Conservation (phyloP, 306 rosid species). For the Vigna nakashimae region DNA sequence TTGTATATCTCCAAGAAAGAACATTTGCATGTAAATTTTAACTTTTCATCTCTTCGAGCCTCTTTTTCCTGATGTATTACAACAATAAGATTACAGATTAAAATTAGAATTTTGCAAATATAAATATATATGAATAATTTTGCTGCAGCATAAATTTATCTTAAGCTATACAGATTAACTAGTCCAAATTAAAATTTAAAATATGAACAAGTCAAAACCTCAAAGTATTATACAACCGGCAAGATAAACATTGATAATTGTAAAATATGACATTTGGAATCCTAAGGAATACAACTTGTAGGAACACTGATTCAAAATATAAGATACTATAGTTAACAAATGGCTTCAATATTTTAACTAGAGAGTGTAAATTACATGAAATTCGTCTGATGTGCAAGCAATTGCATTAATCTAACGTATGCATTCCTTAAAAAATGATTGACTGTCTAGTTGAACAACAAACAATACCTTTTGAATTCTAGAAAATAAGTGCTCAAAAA, state of each 20-base stretch:
- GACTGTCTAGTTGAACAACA: conserved; percentile 16
- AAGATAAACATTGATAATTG: neutral
- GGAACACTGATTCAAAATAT: conserved; percentile 27
- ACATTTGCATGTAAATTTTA: conserved; percentile 85
- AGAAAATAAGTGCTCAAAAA: conserved; percentile 87
- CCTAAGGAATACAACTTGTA: neutral
- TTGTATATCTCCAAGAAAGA: conserved; percentile 97
- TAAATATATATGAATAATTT: conserved; percentile 15
- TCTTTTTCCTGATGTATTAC: conserved; percentile 80
- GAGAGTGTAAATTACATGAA: neutral
- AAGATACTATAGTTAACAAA: conserved; percentile 9
- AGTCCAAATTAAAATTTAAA: neutral
- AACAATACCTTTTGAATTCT: conserved; percentile 87
- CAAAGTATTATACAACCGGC: conserved; percentile 1
- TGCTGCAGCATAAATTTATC: neutral
- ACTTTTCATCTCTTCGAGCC: conserved; percentile 82
- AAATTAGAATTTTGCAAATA: conserved; percentile 34
- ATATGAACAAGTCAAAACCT: conserved; percentile 8
- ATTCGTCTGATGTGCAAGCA: conserved; percentile 8
- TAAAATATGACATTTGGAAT: conserved; percentile 7
- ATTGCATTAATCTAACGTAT: conserved; percentile 7
- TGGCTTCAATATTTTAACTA: neutral
- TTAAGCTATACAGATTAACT: conserved; percentile 1
- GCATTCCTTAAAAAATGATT: conserved; percentile 7
- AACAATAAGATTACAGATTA: conserved; percentile 1